Evolutionary conservation across 257 asterid genomes (phyloP).

Genomic region (Solanum stenotomum): DNA sequence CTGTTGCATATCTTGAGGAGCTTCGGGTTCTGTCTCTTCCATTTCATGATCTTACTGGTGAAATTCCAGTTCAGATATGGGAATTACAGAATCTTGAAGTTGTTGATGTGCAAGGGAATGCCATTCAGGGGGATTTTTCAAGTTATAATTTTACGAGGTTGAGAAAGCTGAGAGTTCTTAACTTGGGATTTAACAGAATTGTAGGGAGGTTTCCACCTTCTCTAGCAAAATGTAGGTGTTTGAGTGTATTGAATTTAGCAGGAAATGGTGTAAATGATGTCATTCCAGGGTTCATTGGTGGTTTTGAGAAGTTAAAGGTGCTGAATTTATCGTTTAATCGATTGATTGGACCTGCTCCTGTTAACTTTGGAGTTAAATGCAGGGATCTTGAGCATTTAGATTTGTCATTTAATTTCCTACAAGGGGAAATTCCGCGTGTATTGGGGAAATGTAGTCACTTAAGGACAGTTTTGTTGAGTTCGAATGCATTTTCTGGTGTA

Average conservation of each 20-base stretch:
- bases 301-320: conserved; percentile 50
- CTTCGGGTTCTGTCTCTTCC: conserved; percentile 66
- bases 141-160: conserved; percentile 43
- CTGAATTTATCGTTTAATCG: conserved; percentile 72
- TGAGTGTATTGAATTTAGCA: conserved; percentile 64
- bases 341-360: conserved; percentile 54
- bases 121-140: conserved; percentile 36
- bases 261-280: conserved; percentile 69
- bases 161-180: conserved; percentile 57
- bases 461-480: conserved; percentile 50
- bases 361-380: conserved; percentile 50
- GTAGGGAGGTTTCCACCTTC: conserved; percentile 52
- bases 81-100: conserved; percentile 74
- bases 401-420: conserved; percentile 62
- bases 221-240: conserved; percentile 29
- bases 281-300: conserved; percentile 46
- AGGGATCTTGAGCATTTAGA: conserved; percentile 66
- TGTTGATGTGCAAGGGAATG: conserved; percentile 86
- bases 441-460: conserved; percentile 59
- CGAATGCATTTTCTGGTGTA: conserved; percentile 60
- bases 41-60: conserved; percentile 69
- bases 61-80: conserved; percentile 62
- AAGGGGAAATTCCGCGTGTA: conserved; percentile 45
- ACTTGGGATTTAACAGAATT: conserved; percentile 61
- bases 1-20: conserved; percentile 43